Base-by-base conservation (phyloP, 2,329 filamentous ascomycete species). In the Phaeosphaeriaceae sp. region DNA sequence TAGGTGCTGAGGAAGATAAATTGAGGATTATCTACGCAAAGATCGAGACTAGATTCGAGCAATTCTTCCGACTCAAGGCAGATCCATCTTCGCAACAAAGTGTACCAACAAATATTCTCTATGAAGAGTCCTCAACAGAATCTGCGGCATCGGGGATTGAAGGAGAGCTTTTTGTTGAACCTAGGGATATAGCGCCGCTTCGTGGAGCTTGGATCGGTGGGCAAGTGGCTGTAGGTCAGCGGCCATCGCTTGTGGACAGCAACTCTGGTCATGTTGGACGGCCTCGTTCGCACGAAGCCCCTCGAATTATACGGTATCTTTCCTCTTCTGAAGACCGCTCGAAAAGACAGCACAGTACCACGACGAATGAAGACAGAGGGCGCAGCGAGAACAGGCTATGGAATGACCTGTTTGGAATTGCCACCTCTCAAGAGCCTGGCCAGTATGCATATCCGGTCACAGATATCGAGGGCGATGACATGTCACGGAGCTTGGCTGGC, bases 61-160 rank as follows among this genome's bases (percentile, higher is more conserved):
- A 58, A 7, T 66, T 66, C 48, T 69, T 69, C 48, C 54, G 51
- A 21, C 61, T 69, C 0, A 54, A 55, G 1, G 47, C 54, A 0
- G 53, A 41, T 4, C 56, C 61, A 1, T 56, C 56, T 6, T 52
- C 58, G 1, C 57, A 48, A 22, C 31, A 51, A 10, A 53, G 27
- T 3, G 44, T 54, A 31, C 59, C 61, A 1, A 53, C 55, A 3
- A 49, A 19, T 3, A 65, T 67, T 20, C 53, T 60, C 17, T 67
- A 57, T 27, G 62, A 67, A n/a, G 19, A 31, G 19, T 45, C 46
- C 7, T 40, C 51, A 13, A 17, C 13, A 31, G 9, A 5, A 3
- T 13, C 7, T 3, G 3, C 31, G 7, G 11, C 13, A 3, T 36
- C 31, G 6, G 13, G 7, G 10, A 11, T 7, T 17, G 42, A 53